Evolutionary conservation across 1,284 basidiomycete genomes (phyloP).

Genomic region (Cerioporus squamosus): DNA sequence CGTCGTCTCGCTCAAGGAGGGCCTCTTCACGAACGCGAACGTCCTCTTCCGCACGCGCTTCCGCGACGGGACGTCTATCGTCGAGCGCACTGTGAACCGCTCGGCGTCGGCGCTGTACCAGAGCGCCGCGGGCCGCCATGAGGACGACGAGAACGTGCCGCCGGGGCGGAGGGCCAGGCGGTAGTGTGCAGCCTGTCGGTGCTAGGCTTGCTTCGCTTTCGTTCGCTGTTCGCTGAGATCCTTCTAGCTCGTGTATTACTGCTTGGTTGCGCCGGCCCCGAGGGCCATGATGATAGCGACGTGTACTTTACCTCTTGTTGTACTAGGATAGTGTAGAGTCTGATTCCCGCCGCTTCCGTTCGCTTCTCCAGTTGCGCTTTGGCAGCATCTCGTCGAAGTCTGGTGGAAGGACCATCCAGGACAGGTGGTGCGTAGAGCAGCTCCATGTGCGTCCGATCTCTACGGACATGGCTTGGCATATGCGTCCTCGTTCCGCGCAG

Average conservation of each 20-base stretch:
- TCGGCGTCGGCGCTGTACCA: slow-evolving; percentile 50
- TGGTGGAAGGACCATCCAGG: too few species aligned
- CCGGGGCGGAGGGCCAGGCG: slow-evolving; percentile 6
- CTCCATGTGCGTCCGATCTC: too few species aligned
- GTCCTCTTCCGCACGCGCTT: slow-evolving; percentile 94
- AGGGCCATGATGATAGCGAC: not conserved
- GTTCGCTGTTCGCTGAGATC: not conserved
- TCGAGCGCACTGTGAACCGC: slow-evolving; percentile 77
- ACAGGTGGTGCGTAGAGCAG: too few species aligned
- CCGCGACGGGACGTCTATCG: slow-evolving; percentile 90
- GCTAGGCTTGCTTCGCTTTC: not conserved
- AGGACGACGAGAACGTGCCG: slow-evolving; percentile 24
- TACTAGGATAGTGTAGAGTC: not conserved
- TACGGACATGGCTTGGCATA: too few species aligned
- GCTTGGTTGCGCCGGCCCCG: not conserved
- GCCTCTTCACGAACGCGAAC: slow-evolving; percentile 97
- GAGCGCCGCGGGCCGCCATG: slow-evolving; percentile 9
- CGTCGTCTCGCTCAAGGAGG: slow-evolving; percentile 97
- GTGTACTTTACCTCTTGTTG: not conserved
- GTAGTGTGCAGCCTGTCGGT: not conserved
- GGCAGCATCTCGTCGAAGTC: not conserved
- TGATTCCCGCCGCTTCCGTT: not conserved
- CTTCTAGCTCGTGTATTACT: not conserved
- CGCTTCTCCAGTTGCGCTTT: not conserved
- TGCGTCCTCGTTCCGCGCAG: too few species aligned